These are phyloP conservation scores for Cardamine resedifolia DNA, from an alignment of 345 rosid species.

Conservation along the genomic window DNA sequence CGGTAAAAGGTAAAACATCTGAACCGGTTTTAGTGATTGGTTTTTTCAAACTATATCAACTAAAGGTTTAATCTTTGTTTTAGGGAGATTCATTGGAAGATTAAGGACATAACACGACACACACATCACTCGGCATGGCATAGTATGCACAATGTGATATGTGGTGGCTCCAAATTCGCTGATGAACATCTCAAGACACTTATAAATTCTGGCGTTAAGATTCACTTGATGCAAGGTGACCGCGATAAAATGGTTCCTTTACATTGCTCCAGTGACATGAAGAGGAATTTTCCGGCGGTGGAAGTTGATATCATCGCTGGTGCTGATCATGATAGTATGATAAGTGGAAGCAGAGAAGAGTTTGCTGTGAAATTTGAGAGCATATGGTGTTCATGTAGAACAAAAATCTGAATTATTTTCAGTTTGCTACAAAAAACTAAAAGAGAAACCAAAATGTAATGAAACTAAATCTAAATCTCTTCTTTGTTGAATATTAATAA, in stretches of 20 bases:
- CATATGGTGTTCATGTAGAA: conserved; percentile 30
- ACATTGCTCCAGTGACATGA: conserved; percentile 53
- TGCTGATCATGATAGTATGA: conserved; percentile 52
- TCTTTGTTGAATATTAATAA: not conserved
- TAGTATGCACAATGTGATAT: conserved; percentile 80
- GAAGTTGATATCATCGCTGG: conserved; percentile 43
- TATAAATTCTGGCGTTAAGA: conserved; percentile 30
- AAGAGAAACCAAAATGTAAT: not conserved
- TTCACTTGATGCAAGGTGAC: conserved; percentile 62
- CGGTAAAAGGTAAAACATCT: conserved; percentile 50
- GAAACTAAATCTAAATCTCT: not conserved
- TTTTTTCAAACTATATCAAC: no score
- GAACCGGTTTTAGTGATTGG: not conserved
- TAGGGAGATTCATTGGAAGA: conserved; percentile 60
- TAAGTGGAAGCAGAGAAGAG: conserved; percentile 25
- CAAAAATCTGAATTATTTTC: no score
- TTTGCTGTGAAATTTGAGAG: conserved; percentile 24
- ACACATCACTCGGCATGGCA: conserved; percentile 96
- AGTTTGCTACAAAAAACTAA: not conserved
- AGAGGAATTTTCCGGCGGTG: conserved; percentile 48
- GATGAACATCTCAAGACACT: conserved; percentile 52
- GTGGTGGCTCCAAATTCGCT: conserved; percentile 60
- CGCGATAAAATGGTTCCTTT: conserved; percentile 52
- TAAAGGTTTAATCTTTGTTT: not conserved
- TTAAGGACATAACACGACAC: conserved; percentile 59